Evolutionary conservation across 768 basidiomycete genomes (phyloP), one percentile per base, ranked within the genome.

Genomic region (Dictyophora rubrovolvata): DNA sequence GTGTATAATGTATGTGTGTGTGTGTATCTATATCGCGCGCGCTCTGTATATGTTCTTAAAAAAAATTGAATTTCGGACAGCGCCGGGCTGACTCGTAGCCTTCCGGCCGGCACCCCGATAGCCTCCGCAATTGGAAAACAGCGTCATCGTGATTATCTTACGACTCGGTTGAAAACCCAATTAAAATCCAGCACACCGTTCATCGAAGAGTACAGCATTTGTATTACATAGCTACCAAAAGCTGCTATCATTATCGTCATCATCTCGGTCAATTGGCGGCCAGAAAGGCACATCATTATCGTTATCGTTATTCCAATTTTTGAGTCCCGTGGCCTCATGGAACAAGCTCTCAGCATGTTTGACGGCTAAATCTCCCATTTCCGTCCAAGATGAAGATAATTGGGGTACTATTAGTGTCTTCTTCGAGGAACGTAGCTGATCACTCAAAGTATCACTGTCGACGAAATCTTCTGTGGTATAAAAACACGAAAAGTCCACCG

Each of bases 311-410:
- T 18, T 20, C 1, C 9, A 51, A 22, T 34, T n/a, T 35, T 33
- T 51, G 1, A 61, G 61, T 60, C 65, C 61, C 0, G 77, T 63
- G 0, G 74, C 75, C 46, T 70, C 73, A 77, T 79, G 78, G 66
- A 83, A 86, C 2, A 76, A 69, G n/a, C 64, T 64, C 66, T 89
- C 84, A 1, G 85, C 88, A 64, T 77, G 69, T 8, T 64, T 60
- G 4, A 84, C 78, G 6, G 82, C 79, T 16, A 73, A 71, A 65
- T 91, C 87, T 11, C 79, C 76, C 16, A 74, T 62, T 46, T 84
- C 81, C 7, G 82, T 74, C 46, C 53, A 54, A 46, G 77, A 71
- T 23, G 68, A 65, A 21, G 66, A 63, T 49, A 65, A 61, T 7
- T 68, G 42, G 22, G 75, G 70, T 16, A 72, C 56, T 8, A 66